Evolutionary conservation across 345 rosid genomes (phyloP).

Genomic region (Excoecaria agallocha): DNA sequence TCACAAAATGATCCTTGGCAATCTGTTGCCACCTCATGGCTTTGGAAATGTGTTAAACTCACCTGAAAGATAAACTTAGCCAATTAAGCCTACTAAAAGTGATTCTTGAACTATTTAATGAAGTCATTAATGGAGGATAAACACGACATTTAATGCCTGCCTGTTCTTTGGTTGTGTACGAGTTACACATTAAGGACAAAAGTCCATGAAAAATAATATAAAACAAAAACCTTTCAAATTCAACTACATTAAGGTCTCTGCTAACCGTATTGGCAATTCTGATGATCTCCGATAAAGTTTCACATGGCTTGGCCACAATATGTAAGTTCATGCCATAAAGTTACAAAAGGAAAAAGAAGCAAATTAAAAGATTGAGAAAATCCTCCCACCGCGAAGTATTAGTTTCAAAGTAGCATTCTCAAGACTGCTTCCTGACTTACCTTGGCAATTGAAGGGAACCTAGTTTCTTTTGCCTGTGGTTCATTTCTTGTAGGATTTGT

Average conservation of each 20-base stretch:
- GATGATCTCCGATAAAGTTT: not conserved
- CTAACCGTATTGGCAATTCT: not conserved
- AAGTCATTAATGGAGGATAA: conserved; percentile 9
- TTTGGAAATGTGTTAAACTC: not conserved
- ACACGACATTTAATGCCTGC: not conserved
- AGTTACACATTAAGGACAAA: not conserved
- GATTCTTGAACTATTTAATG: not conserved
- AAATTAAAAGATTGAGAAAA: not conserved
- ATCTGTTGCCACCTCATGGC: conserved; percentile 18
- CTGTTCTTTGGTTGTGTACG: not conserved
- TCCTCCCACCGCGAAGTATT: not conserved
- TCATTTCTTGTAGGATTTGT: conserved; percentile 18
- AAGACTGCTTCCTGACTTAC: conserved; percentile 23
- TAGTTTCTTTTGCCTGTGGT: conserved; percentile 17
- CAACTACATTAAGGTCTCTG: not conserved
- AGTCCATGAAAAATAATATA: not conserved
- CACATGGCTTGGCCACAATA: not conserved
- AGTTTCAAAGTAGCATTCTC: not conserved
- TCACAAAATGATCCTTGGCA: conserved; percentile 9
- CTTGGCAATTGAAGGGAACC: conserved; percentile 16
- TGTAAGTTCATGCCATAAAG: not conserved
- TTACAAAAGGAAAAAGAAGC: not conserved
- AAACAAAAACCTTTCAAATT: not conserved
- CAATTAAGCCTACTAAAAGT: not conserved
- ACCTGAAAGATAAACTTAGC: conserved; percentile 33